Conservation (phyloP, 116 monocot genomes). For the Dioscorea cayenensis region DNA sequence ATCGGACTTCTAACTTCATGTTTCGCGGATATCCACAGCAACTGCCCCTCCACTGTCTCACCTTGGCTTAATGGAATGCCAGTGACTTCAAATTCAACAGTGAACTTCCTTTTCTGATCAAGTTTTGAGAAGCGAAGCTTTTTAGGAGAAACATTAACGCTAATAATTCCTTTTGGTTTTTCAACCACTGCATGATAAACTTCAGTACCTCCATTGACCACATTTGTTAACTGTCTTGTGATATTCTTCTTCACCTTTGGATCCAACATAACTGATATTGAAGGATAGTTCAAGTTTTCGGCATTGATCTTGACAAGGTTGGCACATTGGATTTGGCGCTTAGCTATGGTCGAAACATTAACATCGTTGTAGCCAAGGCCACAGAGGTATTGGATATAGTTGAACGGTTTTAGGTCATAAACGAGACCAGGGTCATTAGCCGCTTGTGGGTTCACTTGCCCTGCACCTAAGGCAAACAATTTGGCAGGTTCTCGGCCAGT, state of each 20-base stretch:
- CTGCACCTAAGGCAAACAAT: conserved; percentile 2
- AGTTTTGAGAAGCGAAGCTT: too few relatives aligned
- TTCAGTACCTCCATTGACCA: too few relatives aligned
- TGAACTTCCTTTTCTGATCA: too few relatives aligned
- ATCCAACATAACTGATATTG: background rate
- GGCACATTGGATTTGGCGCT: background rate
- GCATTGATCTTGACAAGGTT: background rate
- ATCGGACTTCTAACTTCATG: too few relatives aligned
- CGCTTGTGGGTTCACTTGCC: conserved; percentile 7
- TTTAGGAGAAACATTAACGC: too few relatives aligned
- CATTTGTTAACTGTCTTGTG: too few relatives aligned
- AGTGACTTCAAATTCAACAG: too few relatives aligned
- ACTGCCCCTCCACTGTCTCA: too few relatives aligned
- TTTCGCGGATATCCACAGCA: too few relatives aligned
- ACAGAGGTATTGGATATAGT: conserved; percentile 15
- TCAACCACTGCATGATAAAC: too few relatives aligned
- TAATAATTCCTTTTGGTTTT: too few relatives aligned
- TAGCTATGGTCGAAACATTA: background rate
- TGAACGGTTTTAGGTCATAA: background rate
- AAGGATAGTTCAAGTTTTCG: conserved; percentile 13
- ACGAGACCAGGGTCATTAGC: conserved; percentile 11
- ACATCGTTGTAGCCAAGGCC: conserved; percentile 1
- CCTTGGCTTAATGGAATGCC: too few relatives aligned
- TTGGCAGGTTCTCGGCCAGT: background rate
- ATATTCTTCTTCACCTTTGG: background rate